Conservation (phyloP, 345 rosid species). For the Capsella bursapastoris region DNA sequence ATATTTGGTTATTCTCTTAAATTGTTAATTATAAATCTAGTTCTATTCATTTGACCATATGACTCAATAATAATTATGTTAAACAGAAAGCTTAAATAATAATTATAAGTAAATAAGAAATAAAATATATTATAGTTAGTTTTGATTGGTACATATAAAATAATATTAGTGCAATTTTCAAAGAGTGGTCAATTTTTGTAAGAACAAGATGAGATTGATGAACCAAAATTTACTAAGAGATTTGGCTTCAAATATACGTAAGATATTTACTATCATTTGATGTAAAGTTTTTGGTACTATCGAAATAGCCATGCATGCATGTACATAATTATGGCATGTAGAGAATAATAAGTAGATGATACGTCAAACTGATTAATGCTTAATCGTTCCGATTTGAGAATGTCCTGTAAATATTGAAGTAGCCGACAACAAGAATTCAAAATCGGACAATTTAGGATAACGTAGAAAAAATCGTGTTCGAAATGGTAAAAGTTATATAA, state of each 20-base stretch:
- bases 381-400: conserved; percentile 6
- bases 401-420: conserved; percentile 19
- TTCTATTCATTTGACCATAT: background rate
- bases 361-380: background rate
- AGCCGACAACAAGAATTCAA: conserved; percentile 36
- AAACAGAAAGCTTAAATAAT: background rate
- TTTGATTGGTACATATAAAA: background rate
- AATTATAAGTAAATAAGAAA: no score
- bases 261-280: background rate
- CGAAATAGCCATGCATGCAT: background rate
- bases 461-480: conserved; percentile 6
- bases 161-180: background rate
- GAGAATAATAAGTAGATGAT: background rate
- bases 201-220: background rate
- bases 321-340: background rate
- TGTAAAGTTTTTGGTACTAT: background rate
- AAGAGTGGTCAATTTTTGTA: background rate
- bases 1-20: no score
- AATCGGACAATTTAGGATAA: conserved; percentile 26
- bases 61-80: background rate
- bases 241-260: background rate
- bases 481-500: conserved; percentile 30
- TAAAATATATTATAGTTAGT: background rate
- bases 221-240: background rate
- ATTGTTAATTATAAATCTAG: no score